Conservation (phyloP, 768 basidiomycete genomes). For the Pleurotus salmoneostramineus region DNA sequence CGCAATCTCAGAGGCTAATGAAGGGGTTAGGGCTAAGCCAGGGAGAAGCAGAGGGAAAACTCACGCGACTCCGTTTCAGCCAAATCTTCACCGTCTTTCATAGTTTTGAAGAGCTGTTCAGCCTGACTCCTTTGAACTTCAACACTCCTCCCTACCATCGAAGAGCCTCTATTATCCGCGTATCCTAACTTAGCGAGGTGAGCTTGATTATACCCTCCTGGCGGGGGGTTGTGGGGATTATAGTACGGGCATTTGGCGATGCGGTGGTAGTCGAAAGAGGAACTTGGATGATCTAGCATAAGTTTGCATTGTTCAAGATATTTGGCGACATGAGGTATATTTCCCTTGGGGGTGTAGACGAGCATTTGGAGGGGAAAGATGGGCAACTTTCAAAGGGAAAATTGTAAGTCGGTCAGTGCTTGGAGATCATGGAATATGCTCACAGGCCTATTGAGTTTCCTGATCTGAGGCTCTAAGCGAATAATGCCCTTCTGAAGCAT, state of each 20-base stretch:
- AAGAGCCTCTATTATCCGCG: constrained; percentile 38
- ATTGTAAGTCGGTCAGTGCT: neutral
- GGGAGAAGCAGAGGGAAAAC: constrained; percentile 21
- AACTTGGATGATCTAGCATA: constrained; percentile 76
- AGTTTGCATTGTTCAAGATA: constrained; percentile 66
- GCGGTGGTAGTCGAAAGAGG: constrained; percentile 59
- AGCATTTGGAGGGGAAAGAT: constrained; percentile 83
- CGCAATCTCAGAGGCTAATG: constrained; percentile 63
- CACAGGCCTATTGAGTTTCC: constrained; percentile 61
- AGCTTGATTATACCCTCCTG: constrained; percentile 53
- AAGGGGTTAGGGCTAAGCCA: constrained; percentile 8
- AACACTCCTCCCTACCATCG: constrained; percentile 73
- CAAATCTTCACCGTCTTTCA: constrained; percentile 86
- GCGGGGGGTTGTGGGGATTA: constrained; percentile 87
- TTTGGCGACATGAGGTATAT: constrained; percentile 78
- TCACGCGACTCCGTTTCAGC: constrained; percentile 81
- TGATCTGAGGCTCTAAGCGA: constrained; percentile 73
- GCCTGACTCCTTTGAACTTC: constrained; percentile 92
- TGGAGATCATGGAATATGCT: constrained; percentile 19
- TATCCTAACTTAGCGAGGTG: constrained; percentile 38
- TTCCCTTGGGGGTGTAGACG: constrained; percentile 92
- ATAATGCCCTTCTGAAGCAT: constrained; percentile 85
- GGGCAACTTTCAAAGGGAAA: constrained; percentile 53
- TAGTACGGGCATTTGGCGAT: constrained; percentile 65
- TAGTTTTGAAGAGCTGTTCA: constrained; percentile 87